Conservation (phyloP, 2,329 filamentous ascomycete species). For the Penicillium sp. region DNA sequence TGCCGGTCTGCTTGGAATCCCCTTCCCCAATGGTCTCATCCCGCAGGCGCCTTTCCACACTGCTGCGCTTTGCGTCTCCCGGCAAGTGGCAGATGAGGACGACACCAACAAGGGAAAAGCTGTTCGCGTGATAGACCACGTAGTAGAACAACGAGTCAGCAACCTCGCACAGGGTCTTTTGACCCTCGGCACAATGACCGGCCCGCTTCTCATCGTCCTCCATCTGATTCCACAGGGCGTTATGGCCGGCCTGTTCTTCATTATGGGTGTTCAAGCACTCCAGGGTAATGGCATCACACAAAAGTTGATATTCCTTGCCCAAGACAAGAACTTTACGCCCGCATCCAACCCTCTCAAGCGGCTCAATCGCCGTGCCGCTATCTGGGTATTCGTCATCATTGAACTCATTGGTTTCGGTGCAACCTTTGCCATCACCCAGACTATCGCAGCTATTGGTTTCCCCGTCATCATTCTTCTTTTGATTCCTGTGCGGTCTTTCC, state of each 20-base stretch:
- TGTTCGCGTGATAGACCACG: constrained; percentile 58
- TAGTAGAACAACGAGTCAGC: constrained; percentile 68
- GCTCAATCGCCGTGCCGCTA: constrained; percentile 58
- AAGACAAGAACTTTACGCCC: constrained; percentile 60
- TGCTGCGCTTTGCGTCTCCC: constrained; percentile 68
- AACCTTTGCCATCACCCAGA: constrained; percentile 79
- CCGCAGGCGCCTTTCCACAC: constrained; percentile 82
- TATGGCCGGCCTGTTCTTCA: constrained; percentile 75
- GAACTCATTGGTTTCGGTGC: constrained; percentile 68
- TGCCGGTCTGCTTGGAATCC: constrained; percentile 69
- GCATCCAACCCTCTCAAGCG: constrained; percentile 55
- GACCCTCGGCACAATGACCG: constrained; percentile 73
- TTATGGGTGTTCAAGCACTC: constrained; percentile 77
- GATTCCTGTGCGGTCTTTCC: constrained; percentile 60
- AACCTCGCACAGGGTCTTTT: constrained; percentile 74
- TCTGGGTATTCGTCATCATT: constrained; percentile 67
- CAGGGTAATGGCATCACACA: constrained; percentile 71
- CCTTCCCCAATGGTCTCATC: constrained; percentile 78
- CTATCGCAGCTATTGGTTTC: constrained; percentile 75
- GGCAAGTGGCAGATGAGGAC: constrained; percentile 51
- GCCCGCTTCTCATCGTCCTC: constrained; percentile 67
- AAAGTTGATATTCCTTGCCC: constrained; percentile 66
- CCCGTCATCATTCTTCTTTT: constrained; percentile 68
- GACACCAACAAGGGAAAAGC: constrained; percentile 57
- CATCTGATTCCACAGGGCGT: constrained; percentile 76